phyloP scores from a whole-genome alignment of 1,284 basidiomycete species.

The Fomitopsis schrenkii region DNA sequence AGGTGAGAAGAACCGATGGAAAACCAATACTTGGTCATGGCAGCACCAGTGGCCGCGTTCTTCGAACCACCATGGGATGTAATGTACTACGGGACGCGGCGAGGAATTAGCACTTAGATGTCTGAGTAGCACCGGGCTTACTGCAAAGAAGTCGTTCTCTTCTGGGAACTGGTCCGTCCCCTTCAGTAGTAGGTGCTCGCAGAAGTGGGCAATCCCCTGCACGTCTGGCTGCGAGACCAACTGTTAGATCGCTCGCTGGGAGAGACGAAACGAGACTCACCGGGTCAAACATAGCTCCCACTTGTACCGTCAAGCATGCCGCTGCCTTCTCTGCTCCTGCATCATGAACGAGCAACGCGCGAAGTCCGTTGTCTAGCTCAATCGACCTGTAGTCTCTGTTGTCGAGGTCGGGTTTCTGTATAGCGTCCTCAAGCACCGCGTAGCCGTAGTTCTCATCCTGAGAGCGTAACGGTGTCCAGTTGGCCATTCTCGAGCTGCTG shows the following conservation, averaged over 20 bases:
- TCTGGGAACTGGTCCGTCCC: constrained; percentile 43
- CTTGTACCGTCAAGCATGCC: constrained; percentile 60
- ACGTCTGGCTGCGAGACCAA: constrained; percentile 29
- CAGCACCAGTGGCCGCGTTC: constrained; percentile 63
- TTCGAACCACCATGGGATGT: constrained; percentile 55
- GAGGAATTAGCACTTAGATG: not conserved
- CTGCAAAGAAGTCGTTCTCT: constrained; percentile 53
- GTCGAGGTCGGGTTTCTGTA: constrained; percentile 44
- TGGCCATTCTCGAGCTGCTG: not conserved
- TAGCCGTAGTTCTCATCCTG: constrained; percentile 14
- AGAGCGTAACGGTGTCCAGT: not conserved
- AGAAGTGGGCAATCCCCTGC: constrained; percentile 48
- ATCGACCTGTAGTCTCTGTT: constrained; percentile 47
- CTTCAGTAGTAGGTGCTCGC: constrained; percentile 58
- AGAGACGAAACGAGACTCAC: constrained; percentile 26
- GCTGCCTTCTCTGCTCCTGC: constrained; percentile 60
- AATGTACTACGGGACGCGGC: constrained; percentile 37
- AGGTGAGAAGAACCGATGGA: constrained; percentile 50
- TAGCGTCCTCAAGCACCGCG: constrained; percentile 18
- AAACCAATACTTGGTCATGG: constrained; percentile 62
- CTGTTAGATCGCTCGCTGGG: not conserved
- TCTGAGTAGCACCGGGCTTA: constrained; percentile 3
- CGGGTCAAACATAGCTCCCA: constrained; percentile 63
- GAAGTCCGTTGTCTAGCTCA: constrained; percentile 55
- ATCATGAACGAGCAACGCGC: constrained; percentile 58